These are phyloP conservation scores for Vinca major DNA, from an alignment of 305 asterid genomes.

Conservation along the genomic window DNA sequence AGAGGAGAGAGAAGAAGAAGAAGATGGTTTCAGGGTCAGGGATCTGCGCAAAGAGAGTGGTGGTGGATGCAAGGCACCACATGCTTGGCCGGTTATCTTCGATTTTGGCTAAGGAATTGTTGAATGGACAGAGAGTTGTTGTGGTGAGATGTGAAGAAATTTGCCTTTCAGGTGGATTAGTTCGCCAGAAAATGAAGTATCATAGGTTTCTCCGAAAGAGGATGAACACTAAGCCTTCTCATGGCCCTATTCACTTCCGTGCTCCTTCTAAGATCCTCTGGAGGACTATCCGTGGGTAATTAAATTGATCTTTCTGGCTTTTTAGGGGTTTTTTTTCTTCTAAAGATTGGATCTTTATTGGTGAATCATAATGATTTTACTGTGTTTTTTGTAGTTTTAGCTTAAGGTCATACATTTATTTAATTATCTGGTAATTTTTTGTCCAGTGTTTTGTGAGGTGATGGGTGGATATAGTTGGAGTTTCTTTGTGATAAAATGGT, in stretches of 20 bases:
- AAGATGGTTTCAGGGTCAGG: conserved; percentile 41
- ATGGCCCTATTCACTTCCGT: conserved; percentile 46
- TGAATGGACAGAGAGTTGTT: conserved; percentile 41
- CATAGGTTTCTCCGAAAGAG: conserved; percentile 38
- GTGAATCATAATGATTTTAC: not conserved
- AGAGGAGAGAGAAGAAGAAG: not conserved
- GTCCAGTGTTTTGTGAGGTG: not conserved
- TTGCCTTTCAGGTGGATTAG: conserved; percentile 45
- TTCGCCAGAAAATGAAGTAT: conserved; percentile 48
- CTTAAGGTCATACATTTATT: not conserved
- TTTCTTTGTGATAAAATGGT: too few species aligned
- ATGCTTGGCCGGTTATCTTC: conserved; percentile 44
- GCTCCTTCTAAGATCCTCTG: conserved; percentile 52
- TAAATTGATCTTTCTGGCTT: not conserved
- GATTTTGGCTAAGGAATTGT: conserved; percentile 35
- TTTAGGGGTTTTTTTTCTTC: not conserved
- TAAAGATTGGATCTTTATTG: not conserved
- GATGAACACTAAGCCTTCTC: conserved; percentile 51
- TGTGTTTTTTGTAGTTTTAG: too few species aligned
- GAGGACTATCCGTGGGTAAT: conserved; percentile 48
- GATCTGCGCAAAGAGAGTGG: conserved; percentile 34
- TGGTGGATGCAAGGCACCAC: conserved; percentile 45
- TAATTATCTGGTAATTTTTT: not conserved
- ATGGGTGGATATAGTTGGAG: not conserved
- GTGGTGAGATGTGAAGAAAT: conserved; percentile 47